These are phyloP conservation scores for Lanmaoa rubissima DNA, from an alignment of 768 basidiomycete species.

Conservation along the genomic window DNA sequence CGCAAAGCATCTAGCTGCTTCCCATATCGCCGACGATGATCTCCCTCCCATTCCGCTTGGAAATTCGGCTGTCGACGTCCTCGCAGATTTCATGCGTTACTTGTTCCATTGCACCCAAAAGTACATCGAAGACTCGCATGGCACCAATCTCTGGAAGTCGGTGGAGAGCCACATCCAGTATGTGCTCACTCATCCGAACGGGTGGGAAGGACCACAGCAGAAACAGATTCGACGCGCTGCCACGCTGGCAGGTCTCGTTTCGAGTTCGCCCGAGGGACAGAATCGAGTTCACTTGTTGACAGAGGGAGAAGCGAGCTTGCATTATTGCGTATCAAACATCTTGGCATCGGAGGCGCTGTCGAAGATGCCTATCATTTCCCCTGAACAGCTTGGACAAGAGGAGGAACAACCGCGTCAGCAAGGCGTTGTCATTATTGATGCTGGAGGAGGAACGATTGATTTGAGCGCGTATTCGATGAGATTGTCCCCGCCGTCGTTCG, in stretches of 20 bases:
- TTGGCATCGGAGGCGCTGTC: slow-evolving; percentile 35
- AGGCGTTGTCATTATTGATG: slow-evolving; percentile 48
- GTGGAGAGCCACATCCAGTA: slow-evolving; percentile 45
- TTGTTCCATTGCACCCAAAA: slow-evolving; percentile 41
- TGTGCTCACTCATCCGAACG: slow-evolving; percentile 62
- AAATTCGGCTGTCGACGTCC: slow-evolving; percentile 42
- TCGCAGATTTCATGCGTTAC: slow-evolving; percentile 49
- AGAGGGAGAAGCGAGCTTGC: slow-evolving; percentile 61
- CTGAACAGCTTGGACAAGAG: slow-evolving; percentile 21
- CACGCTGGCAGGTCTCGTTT: slow-evolving; percentile 48
- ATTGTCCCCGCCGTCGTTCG: slow-evolving; percentile 37
- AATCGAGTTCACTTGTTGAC: slow-evolving; percentile 55
- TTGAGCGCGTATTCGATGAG: slow-evolving; percentile 43
- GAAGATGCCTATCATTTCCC: slow-evolving; percentile 14
- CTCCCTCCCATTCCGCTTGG: slow-evolving; percentile 42
- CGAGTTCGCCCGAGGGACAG: slow-evolving; percentile 37
- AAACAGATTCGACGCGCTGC: slow-evolving; percentile 54
- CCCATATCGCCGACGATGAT: slow-evolving; percentile 33
- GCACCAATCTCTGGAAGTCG: slow-evolving; percentile 44
- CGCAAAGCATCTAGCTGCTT: slow-evolving; percentile 32
- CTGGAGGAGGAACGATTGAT: slow-evolving; percentile 46
- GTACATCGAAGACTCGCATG: slow-evolving; percentile 51
- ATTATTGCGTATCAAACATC: slow-evolving; percentile 52
- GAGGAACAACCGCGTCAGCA: slow-evolving; percentile 24
- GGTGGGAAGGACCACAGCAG: slow-evolving; percentile 64